Conservation (phyloP, 2,329 filamentous ascomycete species). For the Proliferodiscus dingleyae region DNA sequence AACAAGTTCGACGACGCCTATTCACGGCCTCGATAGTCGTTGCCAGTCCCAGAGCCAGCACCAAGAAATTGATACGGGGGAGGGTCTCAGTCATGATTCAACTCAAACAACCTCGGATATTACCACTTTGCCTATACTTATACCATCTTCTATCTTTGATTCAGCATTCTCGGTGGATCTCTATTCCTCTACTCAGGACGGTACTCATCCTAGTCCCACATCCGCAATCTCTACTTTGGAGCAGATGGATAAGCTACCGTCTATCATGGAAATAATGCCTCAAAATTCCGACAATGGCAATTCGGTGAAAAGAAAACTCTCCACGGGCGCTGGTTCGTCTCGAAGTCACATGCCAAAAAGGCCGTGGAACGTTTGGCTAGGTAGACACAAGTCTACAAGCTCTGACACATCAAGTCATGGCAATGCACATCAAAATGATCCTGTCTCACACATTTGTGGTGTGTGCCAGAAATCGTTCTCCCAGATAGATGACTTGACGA, state of each 20-base stretch:
- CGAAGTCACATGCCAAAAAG: background rate
- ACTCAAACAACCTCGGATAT: background rate
- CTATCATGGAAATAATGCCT: background rate
- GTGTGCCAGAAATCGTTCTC: background rate
- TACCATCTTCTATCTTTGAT: background rate
- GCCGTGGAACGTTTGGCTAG: background rate
- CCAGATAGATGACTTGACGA: background rate
- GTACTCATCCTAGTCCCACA: background rate
- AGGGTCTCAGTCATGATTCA: background rate
- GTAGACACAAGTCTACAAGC: background rate
- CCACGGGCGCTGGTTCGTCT: background rate
- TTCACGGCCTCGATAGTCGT: no score
- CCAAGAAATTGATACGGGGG: no score
- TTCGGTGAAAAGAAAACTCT: background rate
- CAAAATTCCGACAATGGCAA: background rate
- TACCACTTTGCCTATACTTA: background rate
- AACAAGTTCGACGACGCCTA: background rate
- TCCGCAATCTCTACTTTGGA: background rate
- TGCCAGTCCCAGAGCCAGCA: no score
- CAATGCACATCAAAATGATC: background rate
- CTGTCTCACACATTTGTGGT: background rate
- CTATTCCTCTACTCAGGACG: background rate
- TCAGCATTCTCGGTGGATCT: background rate
- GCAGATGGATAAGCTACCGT: background rate
- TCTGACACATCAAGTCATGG: background rate